Conservation (phyloP, 148 eudicot genomes). For the Spergularia marina region DNA sequence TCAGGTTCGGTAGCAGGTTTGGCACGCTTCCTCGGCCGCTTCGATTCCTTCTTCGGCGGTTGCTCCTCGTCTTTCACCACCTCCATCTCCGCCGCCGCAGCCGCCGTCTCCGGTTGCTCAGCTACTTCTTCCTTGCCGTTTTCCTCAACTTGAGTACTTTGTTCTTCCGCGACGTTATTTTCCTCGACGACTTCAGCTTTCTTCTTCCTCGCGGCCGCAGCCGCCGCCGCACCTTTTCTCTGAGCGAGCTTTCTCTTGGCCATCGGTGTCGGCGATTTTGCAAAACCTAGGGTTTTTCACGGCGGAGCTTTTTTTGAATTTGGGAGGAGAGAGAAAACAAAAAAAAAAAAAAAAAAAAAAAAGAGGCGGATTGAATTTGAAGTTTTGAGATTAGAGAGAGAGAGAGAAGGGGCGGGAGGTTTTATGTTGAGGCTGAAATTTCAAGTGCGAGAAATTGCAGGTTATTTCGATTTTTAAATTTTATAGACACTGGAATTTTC, state of each 20-base stretch:
- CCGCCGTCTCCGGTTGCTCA: not conserved
- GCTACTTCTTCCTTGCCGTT: not conserved
- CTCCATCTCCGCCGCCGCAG: not conserved
- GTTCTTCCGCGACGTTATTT: not conserved
- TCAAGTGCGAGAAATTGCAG: not conserved
- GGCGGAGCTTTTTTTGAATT: not conserved
- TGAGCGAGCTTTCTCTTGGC: constrained; percentile 36
- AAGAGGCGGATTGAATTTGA: not conserved
- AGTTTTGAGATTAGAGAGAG: not conserved
- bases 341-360: not conserved
- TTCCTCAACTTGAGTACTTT: constrained; percentile 5
- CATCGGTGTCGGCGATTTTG: constrained; percentile 11
- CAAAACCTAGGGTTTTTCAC: constrained; percentile 13
- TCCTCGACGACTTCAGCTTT: not conserved
- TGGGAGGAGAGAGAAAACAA: not conserved
- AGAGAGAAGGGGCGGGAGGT: not conserved
- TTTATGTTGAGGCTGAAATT: not conserved
- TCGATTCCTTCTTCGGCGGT: constrained; percentile 19
- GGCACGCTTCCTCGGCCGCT: constrained; percentile 32
- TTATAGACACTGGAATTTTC: not conserved
- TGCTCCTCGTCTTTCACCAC: constrained; percentile 8
- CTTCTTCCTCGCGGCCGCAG: constrained; percentile 14
- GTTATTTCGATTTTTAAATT: not conserved
- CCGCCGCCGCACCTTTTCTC: constrained; percentile 17
- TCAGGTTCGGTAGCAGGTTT: constrained; percentile 55